These are phyloP conservation scores for Daldinia eschscholtzii DNA, from an alignment of 2,329 filamentous ascomycete genomes.

Conservation along the genomic window DNA sequence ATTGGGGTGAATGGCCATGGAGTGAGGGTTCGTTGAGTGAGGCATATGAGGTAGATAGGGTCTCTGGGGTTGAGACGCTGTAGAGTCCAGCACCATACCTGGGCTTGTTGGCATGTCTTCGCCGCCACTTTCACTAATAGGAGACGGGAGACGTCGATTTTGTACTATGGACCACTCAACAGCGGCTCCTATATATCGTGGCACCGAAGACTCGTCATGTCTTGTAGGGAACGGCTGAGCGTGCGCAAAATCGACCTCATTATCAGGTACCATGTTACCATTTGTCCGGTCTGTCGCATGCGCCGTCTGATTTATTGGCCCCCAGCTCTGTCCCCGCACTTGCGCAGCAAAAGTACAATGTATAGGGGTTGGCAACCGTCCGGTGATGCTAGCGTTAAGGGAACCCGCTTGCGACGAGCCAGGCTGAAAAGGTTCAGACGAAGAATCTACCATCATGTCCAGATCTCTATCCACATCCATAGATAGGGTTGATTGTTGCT, in stretches of 20 bases:
- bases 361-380: slow-evolving; percentile 71
- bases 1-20: slow-evolving; percentile 54
- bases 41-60: slow-evolving; percentile 54
- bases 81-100: slow-evolving; percentile 57
- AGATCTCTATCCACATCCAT: slow-evolving; percentile 60
- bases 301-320: slow-evolving; percentile 53
- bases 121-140: slow-evolving; percentile 67
- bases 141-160: slow-evolving; percentile 68
- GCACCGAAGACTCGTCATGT: slow-evolving; percentile 61
- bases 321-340: slow-evolving; percentile 65
- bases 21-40: slow-evolving; percentile 53
- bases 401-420: slow-evolving; percentile 52
- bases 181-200: slow-evolving; percentile 61
- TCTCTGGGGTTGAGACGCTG: slow-evolving; percentile 53
- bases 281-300: slow-evolving; percentile 54
- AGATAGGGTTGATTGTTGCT: slow-evolving; percentile 45
- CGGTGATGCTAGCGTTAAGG: slow-evolving; percentile 53
- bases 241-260: slow-evolving; percentile 34
- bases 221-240: slow-evolving; percentile 51
- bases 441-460: slow-evolving; percentile 63
- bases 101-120: slow-evolving; percentile 60
- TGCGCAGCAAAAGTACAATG: slow-evolving; percentile 69
- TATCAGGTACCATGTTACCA: slow-evolving; percentile 58
- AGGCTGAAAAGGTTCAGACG: slow-evolving; percentile 48
- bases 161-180: slow-evolving; percentile 66